Evolutionary conservation across 1,284 basidiomycete species (phyloP), one percentile per base, ranked within the genome.

Genomic region (Sporisorium exsertum): DNA sequence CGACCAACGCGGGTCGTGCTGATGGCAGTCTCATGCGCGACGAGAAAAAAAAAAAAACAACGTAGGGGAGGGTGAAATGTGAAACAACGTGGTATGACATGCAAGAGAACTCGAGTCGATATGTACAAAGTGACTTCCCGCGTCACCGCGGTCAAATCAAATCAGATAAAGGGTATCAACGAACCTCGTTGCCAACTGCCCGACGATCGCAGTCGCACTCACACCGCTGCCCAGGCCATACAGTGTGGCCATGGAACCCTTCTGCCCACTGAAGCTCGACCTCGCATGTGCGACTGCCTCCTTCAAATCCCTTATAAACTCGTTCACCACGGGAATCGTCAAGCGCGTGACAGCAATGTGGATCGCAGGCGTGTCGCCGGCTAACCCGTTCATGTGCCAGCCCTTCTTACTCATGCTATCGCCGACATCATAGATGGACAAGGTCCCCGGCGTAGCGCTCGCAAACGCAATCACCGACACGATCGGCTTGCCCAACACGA

Each of bases 341-440:
- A 95, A 86, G 10, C 91, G 89, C 71, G 96, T 99, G 85, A 92
- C 93, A 29, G 95, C 95, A 78, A 99, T 94, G 86, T 99, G 97
- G 50, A 98, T 88, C 13, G 91, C 95, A 7, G 93, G 88, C 1
- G 94, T 93, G 32, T 90, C 83, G 32, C 83, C 89, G 51, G 88
- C 89, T 58, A 99, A 86, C 12, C 91, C 94, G 82, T 95, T 98
- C 72, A 99, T 85, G 87, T 96, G 94, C 94, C 94, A 84, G 13
- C 87, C 87, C 33, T 80, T 88, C 84, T 91, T 90, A 59, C 89
- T 87, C 94, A 98, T 95, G 69, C 87, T 87, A 87, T 98, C 96
- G 0, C 96, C 96, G 1, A 99, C 91, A 79, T 93, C 93, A 72
- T 95, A 90, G 27, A 94, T 90, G 83, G 91, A 91, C 22, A 87